Percentiles rank a stretch among this genome's conserved stretches.
These are phyloP conservation scores for Geotrichum aggregatum DNA, from an alignment of 1,139 yeast species.

Conservation along the genomic window DNA sequence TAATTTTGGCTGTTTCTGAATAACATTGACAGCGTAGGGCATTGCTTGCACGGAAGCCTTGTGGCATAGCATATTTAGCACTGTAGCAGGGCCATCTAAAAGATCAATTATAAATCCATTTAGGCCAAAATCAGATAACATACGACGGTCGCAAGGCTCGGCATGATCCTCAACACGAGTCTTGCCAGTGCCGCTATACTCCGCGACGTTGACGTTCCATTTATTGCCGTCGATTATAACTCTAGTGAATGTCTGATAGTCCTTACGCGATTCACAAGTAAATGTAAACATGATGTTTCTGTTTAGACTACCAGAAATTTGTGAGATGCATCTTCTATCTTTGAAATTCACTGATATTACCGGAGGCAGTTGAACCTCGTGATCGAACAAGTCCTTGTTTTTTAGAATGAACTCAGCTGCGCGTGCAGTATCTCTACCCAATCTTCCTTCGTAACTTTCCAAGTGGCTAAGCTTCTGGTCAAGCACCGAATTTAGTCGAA, in stretches of 20 bases:
- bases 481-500: conserved; percentile 26
- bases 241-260: conserved; percentile 45
- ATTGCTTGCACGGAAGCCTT: conserved; percentile 54
- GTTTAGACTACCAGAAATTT: conserved; percentile 56
- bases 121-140: conserved; percentile 56
- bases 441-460: conserved; percentile 23
- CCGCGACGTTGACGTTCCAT: conserved; percentile 47
- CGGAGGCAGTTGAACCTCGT: conserved; percentile 67
- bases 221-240: conserved; percentile 41
- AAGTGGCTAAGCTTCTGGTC: conserved; percentile 25
- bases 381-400: conserved; percentile 39
- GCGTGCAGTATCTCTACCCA: conserved; percentile 23
- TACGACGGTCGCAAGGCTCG: conserved; percentile 38
- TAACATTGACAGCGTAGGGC: conserved; percentile 54
- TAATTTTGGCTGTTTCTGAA: conserved; percentile 44
- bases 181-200: conserved; percentile 35
- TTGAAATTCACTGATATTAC: conserved; percentile 58
- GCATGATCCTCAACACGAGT: conserved; percentile 28
- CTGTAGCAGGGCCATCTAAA: conserved; percentile 69
- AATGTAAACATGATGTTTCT: conserved; percentile 54
- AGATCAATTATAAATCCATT: conserved; percentile 76
- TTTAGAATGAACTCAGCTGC: conserved; percentile 45
- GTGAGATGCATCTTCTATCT: conserved; percentile 47
- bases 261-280: conserved; percentile 44
- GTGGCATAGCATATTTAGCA: conserved; percentile 68